Evolutionary conservation across 345 rosid species (phyloP).

Genomic region (Geranium rotundifolium): DNA sequence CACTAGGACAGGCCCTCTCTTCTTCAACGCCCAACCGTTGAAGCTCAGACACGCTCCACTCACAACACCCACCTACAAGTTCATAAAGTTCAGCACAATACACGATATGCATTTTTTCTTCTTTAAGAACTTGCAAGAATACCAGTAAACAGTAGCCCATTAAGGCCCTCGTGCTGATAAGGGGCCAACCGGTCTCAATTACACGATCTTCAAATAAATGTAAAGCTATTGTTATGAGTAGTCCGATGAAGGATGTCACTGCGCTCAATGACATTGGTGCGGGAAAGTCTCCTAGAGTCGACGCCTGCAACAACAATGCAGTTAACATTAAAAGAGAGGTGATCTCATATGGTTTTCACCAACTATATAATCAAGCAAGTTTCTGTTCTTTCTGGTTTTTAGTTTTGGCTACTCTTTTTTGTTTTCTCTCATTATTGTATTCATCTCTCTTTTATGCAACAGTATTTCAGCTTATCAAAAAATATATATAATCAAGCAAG

Average conservation of each 20-base stretch:
- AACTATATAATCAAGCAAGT: too few species aligned
- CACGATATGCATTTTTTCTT: neutral
- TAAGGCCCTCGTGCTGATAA: slow-evolving; percentile 23
- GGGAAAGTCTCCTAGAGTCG: slow-evolving; percentile 57
- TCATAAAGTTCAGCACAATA: neutral
- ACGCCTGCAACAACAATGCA: slow-evolving; percentile 23
- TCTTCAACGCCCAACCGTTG: slow-evolving; percentile 98
- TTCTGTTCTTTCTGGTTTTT: too few species aligned
- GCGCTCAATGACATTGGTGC: slow-evolving; percentile 85
- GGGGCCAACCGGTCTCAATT: slow-evolving; percentile 27
- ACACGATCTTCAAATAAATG: slow-evolving; percentile 32
- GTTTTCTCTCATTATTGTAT: neutral
- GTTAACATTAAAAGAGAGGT: too few species aligned
- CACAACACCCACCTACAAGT: slow-evolving; percentile 50
- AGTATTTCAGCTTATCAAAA: neutral
- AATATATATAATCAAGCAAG: neutral
- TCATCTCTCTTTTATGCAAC: too few species aligned
- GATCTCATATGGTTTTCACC: too few species aligned
- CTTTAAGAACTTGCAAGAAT: slow-evolving; percentile 1
- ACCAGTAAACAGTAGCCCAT: slow-evolving; percentile 51
- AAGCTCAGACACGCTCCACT: slow-evolving; percentile 73
- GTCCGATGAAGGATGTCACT: slow-evolving; percentile 62
- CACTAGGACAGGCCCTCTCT: slow-evolving; percentile 88
- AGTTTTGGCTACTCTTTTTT: too few species aligned
- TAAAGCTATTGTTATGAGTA: slow-evolving; percentile 36